Percentiles rank a stretch among this genome's conserved stretches.
Conservation (phyloP, 1,139 yeast genomes). For the Pichia sp. region DNA sequence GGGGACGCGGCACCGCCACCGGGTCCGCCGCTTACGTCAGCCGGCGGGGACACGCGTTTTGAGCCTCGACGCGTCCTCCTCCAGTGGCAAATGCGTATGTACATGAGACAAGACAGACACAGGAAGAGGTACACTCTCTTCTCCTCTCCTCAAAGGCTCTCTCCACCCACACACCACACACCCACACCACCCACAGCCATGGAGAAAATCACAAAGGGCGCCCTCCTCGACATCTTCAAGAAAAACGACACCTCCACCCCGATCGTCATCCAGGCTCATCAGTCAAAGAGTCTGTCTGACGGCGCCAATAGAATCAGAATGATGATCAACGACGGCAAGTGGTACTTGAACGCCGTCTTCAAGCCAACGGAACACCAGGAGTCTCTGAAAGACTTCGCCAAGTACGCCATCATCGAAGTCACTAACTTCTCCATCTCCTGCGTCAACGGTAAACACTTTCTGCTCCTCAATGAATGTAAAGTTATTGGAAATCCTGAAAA, state of each 20-base stretch:
- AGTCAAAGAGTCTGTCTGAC: slow-evolving; percentile 28
- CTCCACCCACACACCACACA: too few species aligned
- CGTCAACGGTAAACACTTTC: slow-evolving; percentile 27
- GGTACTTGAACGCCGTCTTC: slow-evolving; percentile 61
- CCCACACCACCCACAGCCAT: slow-evolving; percentile 11
- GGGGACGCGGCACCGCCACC: too few species aligned
- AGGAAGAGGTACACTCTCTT: too few species aligned
- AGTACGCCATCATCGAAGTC: slow-evolving; percentile 22
- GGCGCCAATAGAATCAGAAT: slow-evolving; percentile 47
- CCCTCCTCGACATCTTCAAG: slow-evolving; percentile 24
- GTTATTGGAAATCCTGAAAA: slow-evolving; percentile 25
- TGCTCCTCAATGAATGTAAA: slow-evolving; percentile 27
- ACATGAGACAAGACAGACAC: too few species aligned
- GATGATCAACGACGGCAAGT: slow-evolving; percentile 64
- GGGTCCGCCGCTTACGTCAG: too few species aligned
- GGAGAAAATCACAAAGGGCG: slow-evolving; percentile 27
- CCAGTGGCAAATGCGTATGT: too few species aligned
- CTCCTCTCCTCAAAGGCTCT: too few species aligned
- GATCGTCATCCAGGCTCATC: slow-evolving; percentile 30
- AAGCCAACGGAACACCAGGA: slow-evolving; percentile 45
- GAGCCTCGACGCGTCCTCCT: too few species aligned
- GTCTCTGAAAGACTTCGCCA: slow-evolving; percentile 25
- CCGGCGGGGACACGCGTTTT: too few species aligned
- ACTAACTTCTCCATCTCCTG: slow-evolving; percentile 23
- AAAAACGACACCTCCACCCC: slow-evolving; percentile 21